These are phyloP conservation scores for Isabelozyma pseudorhagii DNA, from an alignment of 805 yeast species.

Conservation along the genomic window DNA sequence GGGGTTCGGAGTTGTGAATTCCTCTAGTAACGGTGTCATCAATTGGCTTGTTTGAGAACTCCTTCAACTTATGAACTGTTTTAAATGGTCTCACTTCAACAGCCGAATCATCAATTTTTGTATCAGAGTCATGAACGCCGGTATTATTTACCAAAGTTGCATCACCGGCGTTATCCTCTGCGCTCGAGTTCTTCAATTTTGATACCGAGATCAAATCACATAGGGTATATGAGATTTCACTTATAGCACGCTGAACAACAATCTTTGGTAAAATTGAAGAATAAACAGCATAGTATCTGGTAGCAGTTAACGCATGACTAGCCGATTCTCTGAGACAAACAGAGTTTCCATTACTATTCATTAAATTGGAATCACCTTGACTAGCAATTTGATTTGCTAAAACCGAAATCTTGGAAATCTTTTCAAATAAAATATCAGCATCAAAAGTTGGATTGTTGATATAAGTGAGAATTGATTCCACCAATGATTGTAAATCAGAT, in stretches of 20 bases:
- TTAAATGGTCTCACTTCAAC: conserved; percentile 64
- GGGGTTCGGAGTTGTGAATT: too few species aligned
- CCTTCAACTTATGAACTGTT: conserved; percentile 54
- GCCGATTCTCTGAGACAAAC: conserved; percentile 60
- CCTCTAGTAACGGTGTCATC: too few species aligned
- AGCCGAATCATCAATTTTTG: conserved; percentile 19
- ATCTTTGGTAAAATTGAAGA: conserved; percentile 63
- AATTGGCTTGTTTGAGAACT: background rate
- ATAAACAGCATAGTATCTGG: conserved; percentile 69
- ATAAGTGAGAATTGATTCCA: conserved; percentile 43
- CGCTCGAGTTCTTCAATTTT: conserved; percentile 33
- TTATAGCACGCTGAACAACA: conserved; percentile 69
- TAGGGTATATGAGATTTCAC: conserved; percentile 66
- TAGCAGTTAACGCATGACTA: conserved; percentile 71
- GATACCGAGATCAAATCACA: conserved; percentile 58
- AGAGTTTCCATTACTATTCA: conserved; percentile 37
- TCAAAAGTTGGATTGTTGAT: conserved; percentile 25
- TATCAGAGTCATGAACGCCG: conserved; percentile 1
- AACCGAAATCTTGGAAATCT: conserved; percentile 48
- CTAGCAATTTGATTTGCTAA: conserved; percentile 40
- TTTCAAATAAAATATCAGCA: conserved; percentile 46
- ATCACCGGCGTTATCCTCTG: conserved; percentile 2
- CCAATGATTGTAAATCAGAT: conserved; percentile 43
- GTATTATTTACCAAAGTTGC: conserved; percentile 6
- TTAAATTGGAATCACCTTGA: conserved; percentile 21